Percentiles rank a stretch among this genome's conserved stretches.
Evolutionary conservation across 2,329 filamentous ascomycete genomes (phyloP).

Genomic region (Phyllosticta citriasiana): DNA sequence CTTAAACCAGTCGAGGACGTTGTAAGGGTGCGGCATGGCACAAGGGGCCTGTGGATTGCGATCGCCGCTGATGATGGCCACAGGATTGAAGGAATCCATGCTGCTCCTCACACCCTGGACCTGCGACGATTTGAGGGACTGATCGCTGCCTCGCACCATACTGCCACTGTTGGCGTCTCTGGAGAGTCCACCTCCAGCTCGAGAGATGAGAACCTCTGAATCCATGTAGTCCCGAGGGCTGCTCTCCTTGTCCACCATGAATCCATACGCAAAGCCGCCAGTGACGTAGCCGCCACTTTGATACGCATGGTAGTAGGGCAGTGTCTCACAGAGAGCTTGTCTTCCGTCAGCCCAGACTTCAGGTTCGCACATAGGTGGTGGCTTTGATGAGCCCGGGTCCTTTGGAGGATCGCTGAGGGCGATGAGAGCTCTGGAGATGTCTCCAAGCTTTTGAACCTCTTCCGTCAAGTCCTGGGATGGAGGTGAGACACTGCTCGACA

Average conservation of each 20-base stretch:
- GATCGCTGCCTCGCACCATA: constrained; percentile 39
- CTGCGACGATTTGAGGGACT: constrained; percentile 26
- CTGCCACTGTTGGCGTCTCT: constrained; percentile 36
- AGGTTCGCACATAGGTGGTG: constrained; percentile 30
- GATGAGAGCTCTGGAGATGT: neutral
- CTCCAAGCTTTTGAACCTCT: neutral
- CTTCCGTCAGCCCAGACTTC: constrained; percentile 49
- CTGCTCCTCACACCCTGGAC: constrained; percentile 37
- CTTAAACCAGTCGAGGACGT: constrained; percentile 59
- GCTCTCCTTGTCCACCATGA: constrained; percentile 49
- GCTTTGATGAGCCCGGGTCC: constrained; percentile 12
- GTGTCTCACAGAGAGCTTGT: constrained; percentile 52
- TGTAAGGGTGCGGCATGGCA: constrained; percentile 48
- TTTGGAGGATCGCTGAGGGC: neutral
- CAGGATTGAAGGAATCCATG: constrained; percentile 33
- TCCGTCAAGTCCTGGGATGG: neutral
- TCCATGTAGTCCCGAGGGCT: constrained; percentile 49
- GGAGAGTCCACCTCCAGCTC: constrained; percentile 47
- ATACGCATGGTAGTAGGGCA: constrained; percentile 52
- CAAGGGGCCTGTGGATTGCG: constrained; percentile 40
- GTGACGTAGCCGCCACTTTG: constrained; percentile 50
- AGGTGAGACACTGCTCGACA: neutral
- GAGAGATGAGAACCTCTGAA: constrained; percentile 52
- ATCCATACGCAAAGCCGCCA: constrained; percentile 41
- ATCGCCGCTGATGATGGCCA: constrained; percentile 44